These are phyloP conservation scores for Tephrocybe rancida DNA, from an alignment of 768 basidiomycete genomes.

Conservation along the genomic window DNA sequence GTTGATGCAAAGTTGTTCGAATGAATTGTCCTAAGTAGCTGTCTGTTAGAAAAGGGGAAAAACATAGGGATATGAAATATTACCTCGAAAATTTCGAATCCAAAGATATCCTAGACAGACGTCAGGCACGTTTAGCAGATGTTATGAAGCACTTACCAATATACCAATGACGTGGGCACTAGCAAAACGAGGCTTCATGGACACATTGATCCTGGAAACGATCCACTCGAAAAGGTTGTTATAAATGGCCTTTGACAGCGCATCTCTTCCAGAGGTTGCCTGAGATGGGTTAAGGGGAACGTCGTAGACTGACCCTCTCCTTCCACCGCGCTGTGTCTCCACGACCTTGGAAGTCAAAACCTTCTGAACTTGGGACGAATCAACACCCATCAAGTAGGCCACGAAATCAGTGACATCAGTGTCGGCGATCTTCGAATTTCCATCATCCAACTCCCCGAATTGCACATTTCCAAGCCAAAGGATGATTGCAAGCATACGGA, in stretches of 20 bases:
- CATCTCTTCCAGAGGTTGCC: conserved; percentile 86
- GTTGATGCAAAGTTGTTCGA: conserved; percentile 99
- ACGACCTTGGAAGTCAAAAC: conserved; percentile 83
- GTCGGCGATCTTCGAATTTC: conserved; percentile 82
- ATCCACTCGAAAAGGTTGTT: conserved; percentile 99
- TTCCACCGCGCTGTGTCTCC: conserved; percentile 92
- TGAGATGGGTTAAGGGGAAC: conserved; percentile 94
- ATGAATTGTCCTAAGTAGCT: conserved; percentile 80
- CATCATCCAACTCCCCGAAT: conserved; percentile 86
- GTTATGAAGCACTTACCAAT: conserved; percentile 50
- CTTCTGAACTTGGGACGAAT: conserved; percentile 79
- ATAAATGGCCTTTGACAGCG: conserved; percentile 93
- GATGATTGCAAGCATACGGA: conserved; percentile 88
- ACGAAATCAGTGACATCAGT: conserved; percentile 93
- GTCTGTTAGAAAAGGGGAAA: conserved; percentile 6
- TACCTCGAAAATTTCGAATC: conserved; percentile 98
- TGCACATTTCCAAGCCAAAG: conserved; percentile 98
- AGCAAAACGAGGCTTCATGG: conserved; percentile 86
- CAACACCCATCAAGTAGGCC: conserved; percentile 91
- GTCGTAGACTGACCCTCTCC: conserved; percentile 95
- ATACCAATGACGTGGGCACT: conserved; percentile 90
- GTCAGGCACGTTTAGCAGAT: conserved; percentile 5
- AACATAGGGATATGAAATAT: not conserved
- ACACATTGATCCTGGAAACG: conserved; percentile 91
- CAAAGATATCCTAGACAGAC: conserved; percentile 86